Base-by-base conservation (phyloP, 2,329 filamentous ascomycete genomes). In the Diaporthe sp. region DNA sequence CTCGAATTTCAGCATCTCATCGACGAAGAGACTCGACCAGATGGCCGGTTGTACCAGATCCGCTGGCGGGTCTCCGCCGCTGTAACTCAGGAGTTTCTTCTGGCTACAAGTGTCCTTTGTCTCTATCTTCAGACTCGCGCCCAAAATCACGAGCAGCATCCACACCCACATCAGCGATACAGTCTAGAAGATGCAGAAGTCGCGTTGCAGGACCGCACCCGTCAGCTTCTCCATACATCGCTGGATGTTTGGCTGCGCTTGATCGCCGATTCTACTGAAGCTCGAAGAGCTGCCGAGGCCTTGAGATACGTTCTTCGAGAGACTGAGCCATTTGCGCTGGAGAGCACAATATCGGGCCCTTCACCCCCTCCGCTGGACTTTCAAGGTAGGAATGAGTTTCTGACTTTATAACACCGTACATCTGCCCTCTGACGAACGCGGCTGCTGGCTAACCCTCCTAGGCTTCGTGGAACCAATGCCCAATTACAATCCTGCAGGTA, bases 1-100 rank as follows among this genome's bases (percentile, higher is more conserved):
- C 83, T 91, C 3, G 82, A 84, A 2, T 85, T 88, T 72, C 88
- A 91, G 62, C 83, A 86, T 34, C 84, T 87, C 6, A 82, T 91
- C 15, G 86, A 87, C 78, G 82, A 85, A 31, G 88, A 90, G 55
- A 87, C 85, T 8, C 83, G 84, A 53, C 82, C 84, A 1, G 84
- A 84, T 10, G 85, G 87, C 0, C 84, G 84, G 51, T 79, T 89
- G 13, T 82, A 86, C 62, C 82, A 82, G 2, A 83, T 85, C 4
- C 84, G 85, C 34, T 88, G 86, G 86, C 87, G 86, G 73, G 82
- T 87, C 79, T 84, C 84, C 15, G 85, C 85, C 0, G 80, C 88
- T 4, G 83, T 84, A 4, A 85, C 85, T 1, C 85, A 87, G 60
- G 85, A 87, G 75, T 89, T 88, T 77, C 80, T 89, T 5, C 80